Evolutionary conservation across 345 rosid species (phyloP).

Genomic region (Populus davidiana): DNA sequence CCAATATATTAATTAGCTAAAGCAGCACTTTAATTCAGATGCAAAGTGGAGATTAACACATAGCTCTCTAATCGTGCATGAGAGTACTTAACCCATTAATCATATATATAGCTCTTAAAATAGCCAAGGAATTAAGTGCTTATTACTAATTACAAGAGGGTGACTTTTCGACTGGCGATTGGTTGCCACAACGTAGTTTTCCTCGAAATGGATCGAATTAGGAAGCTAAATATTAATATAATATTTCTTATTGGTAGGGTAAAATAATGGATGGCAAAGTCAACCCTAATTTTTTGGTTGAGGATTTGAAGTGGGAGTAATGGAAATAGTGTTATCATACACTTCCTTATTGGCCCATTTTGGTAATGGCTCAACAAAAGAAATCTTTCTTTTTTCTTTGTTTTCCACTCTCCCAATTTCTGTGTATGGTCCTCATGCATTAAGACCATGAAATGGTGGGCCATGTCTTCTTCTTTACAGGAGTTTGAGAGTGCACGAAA

Average conservation of each 20-base stretch:
- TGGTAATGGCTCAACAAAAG: neutral
- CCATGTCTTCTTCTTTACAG: neutral
- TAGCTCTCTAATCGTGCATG: neutral
- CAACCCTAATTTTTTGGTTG: neutral
- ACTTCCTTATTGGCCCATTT: neutral
- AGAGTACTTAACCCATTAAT: neutral
- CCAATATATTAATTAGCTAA: neutral
- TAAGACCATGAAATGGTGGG: neutral
- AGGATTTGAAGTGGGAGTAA: neutral
- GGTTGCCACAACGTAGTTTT: slow-evolving; percentile 1
- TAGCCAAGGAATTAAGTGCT: neutral
- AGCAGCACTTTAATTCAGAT: neutral
- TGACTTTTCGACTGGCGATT: neutral
- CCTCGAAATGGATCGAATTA: neutral
- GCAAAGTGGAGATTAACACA: neutral
- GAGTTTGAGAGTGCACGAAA: neutral
- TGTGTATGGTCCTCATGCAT: too few species aligned
- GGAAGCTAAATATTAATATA: neutral
- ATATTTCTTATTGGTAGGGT: neutral
- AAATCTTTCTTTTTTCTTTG: too few species aligned
- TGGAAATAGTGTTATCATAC: neutral
- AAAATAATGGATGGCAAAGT: neutral
- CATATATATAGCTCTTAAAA: neutral
- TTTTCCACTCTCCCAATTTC: neutral
- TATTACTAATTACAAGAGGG: neutral